phyloP scores from a whole-genome alignment of 2,329 filamentous ascomycete species.

The Talaromyces sp. region DNA sequence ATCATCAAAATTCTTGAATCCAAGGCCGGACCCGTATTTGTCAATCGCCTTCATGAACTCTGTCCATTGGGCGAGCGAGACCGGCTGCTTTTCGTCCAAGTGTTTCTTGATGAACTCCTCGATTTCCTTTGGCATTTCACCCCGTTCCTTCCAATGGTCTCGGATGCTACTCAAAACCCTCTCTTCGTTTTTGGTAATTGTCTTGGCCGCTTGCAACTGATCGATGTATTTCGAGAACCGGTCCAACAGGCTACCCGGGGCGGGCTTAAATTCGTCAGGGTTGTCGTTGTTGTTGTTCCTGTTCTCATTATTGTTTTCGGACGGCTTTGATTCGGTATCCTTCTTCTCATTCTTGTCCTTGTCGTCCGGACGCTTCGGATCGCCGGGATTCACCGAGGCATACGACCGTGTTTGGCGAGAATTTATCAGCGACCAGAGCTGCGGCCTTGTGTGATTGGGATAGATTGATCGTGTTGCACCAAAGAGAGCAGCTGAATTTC shows the following conservation, averaged over 20 bases:
- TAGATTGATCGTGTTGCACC: conserved; percentile 44
- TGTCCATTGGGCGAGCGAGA: conserved; percentile 5
- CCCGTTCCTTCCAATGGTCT: not conserved
- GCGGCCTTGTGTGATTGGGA: conserved; percentile 32
- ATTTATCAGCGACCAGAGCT: conserved; percentile 31
- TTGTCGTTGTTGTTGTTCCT: not conserved
- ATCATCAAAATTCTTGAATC: not conserved
- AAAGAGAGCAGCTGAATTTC: conserved; percentile 49
- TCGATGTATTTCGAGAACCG: conserved; percentile 3
- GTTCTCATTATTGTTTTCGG: conserved; percentile 4
- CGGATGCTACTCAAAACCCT: conserved; percentile 1
- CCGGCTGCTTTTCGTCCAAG: conserved; percentile 1
- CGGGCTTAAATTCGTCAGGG: not conserved
- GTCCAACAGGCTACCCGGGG: not conserved
- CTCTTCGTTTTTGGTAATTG: not conserved
- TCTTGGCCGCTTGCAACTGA: not conserved
- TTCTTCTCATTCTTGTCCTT: conserved; percentile 23
- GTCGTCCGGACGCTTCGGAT: conserved; percentile 39
- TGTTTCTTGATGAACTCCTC: conserved; percentile 9
- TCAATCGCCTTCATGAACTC: not conserved
- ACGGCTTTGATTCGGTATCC: conserved; percentile 14
- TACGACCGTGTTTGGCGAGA: conserved; percentile 33
- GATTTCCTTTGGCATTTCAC: conserved; percentile 8
- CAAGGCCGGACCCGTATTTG: not conserved
- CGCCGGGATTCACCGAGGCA: conserved; percentile 38